Percentiles rank a stretch among this genome's conserved stretches.
Evolutionary conservation across 2,329 filamentous ascomycete species (phyloP).

Genomic region (Fusarium phyllophilum): DNA sequence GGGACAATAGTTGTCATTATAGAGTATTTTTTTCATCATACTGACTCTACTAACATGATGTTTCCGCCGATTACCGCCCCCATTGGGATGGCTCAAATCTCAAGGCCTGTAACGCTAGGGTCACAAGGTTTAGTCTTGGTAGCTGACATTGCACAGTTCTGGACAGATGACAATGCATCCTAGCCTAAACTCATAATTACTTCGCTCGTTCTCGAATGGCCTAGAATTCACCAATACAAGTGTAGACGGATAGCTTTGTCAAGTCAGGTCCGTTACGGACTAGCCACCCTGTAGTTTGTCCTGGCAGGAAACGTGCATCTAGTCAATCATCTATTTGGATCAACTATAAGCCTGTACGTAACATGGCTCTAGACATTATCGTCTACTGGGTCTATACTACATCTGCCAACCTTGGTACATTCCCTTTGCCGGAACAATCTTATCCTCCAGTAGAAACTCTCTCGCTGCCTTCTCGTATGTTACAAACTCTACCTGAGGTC

Average conservation of each 20-base stretch:
- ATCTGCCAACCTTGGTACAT: background rate
- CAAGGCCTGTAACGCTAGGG: background rate
- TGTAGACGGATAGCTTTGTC: background rate
- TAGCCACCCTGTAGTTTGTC: background rate
- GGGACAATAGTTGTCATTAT: background rate
- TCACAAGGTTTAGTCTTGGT: background rate
- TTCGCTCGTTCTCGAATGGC: background rate
- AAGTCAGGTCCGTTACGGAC: background rate
- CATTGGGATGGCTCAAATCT: background rate
- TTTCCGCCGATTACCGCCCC: background rate
- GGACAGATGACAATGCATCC: background rate
- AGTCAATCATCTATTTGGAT: background rate
- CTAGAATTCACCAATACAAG: background rate
- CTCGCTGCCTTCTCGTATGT: background rate
- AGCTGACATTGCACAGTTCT: background rate
- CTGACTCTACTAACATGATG: background rate
- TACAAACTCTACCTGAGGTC: conserved; percentile 17
- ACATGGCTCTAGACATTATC: background rate
- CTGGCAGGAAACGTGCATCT: background rate
- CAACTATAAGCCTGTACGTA: background rate
- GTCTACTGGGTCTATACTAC: background rate
- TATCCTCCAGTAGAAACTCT: background rate
- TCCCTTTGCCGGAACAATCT: background rate
- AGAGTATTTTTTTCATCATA: background rate
- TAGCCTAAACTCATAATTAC: background rate